Evolutionary conservation across 805 yeast species (phyloP).

Genomic region (Candida silvatica): DNA sequence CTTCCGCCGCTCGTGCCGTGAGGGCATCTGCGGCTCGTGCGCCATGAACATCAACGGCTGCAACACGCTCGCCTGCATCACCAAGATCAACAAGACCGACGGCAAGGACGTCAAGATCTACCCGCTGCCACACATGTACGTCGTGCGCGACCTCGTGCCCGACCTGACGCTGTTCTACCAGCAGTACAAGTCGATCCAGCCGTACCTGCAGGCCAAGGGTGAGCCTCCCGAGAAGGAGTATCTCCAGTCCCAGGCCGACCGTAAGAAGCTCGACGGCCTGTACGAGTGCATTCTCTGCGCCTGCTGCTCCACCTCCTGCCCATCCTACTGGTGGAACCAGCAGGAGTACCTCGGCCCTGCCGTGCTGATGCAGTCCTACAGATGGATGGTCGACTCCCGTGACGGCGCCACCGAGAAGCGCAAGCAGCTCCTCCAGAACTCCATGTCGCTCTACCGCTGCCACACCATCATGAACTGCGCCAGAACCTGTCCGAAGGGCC

Average conservation of each 20-base stretch:
- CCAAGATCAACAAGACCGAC: constrained; percentile 80
- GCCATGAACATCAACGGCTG: constrained; percentile 99
- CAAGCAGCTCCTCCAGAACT: constrained; percentile 86
- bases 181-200: constrained; percentile 97
- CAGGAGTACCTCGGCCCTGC: constrained; percentile 99
- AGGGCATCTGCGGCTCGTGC: constrained; percentile 99
- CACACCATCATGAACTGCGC: constrained; percentile 99
- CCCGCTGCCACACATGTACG: constrained; percentile 97
- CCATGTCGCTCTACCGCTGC: constrained; percentile 97
- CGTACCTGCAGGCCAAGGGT: constrained; percentile 78
- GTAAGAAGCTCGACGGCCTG: constrained; percentile 93
- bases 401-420: constrained; percentile 81
- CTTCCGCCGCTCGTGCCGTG: constrained; percentile 97
- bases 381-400: constrained; percentile 97
- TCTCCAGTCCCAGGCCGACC: constrained; percentile 83
- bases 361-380: constrained; percentile 96
- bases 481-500: constrained; percentile 95
- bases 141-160: constrained; percentile 94
- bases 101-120: constrained; percentile 77
- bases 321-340: constrained; percentile 99
- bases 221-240: constrained; percentile 93
- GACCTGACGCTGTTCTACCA: constrained; percentile 96
- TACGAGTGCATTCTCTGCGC: constrained; percentile 98
- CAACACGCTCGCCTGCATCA: constrained; percentile 94
- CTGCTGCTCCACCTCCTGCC: constrained; percentile 97